A percentile compares a stretch with the other conserved stretches of the same genome.
Conservation (phyloP, 495 filamentous ascomycete genomes). For the Cercophora newfieldiana region DNA sequence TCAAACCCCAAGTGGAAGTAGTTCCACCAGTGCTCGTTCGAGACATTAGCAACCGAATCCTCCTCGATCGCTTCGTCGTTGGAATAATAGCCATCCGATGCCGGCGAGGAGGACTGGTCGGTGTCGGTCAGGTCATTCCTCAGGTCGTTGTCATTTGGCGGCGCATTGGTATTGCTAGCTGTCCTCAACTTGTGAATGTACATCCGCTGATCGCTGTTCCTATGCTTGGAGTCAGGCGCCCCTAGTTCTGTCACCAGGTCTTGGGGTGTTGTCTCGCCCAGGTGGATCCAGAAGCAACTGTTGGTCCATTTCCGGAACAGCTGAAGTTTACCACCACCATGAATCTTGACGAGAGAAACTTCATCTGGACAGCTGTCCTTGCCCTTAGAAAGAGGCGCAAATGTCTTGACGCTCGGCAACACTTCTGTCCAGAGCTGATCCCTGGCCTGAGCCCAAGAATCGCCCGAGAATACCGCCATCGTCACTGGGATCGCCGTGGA, state of each 20-base stretch:
- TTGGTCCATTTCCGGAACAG: conserved; percentile 62
- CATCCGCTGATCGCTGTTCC: conserved; percentile 87
- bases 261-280: conserved; percentile 85
- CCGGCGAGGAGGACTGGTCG: conserved; percentile 76
- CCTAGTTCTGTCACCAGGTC: conserved; percentile 88
- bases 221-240: conserved; percentile 91
- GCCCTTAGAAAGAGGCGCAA: conserved; percentile 50
- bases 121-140: conserved; percentile 69
- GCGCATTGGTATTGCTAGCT: conserved; percentile 45
- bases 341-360: conserved; percentile 72
- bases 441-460: conserved; percentile 84
- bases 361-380: conserved; percentile 74
- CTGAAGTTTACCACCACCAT: conserved; percentile 74
- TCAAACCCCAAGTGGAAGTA: conserved; percentile 96
- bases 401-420: conserved; percentile 63
- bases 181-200: conserved; percentile 74
- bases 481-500: conserved; percentile 70
- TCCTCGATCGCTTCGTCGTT: conserved; percentile 61
- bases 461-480: conserved; percentile 85
- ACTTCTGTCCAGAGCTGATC: conserved; percentile 71
- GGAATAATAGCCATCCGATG: conserved; percentile 62
- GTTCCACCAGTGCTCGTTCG: conserved; percentile 88
- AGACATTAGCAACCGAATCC: conserved; percentile 47
- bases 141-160: conserved; percentile 51
- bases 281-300: conserved; percentile 62